Evolutionary conservation across 352 stramenopile species (phyloP).

Genomic region (Pelagophyceae sp.): DNA sequence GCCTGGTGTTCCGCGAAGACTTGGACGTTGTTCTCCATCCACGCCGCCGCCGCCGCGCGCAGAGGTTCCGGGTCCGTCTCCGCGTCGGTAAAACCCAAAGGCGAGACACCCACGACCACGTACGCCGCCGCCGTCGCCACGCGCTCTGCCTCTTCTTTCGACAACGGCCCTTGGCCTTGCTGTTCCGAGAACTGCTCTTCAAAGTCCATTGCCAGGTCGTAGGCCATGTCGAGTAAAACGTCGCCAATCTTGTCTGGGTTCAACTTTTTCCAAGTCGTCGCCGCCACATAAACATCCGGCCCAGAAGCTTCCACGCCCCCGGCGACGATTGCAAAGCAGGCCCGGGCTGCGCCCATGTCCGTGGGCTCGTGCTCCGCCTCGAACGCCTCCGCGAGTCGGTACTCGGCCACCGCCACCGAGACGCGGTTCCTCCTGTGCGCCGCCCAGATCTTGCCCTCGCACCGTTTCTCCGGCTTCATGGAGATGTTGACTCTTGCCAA

Average conservation of each 20-base stretch:
- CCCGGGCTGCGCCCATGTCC: neutral
- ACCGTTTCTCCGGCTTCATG: constrained; percentile 18
- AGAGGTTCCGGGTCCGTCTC: neutral
- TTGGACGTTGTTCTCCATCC: neutral
- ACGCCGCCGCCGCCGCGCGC: neutral
- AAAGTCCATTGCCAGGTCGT: constrained; percentile 8
- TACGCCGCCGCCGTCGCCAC: too few species aligned
- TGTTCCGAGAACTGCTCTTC: neutral
- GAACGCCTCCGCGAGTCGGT: constrained; percentile 10
- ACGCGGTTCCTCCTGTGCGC: neutral
- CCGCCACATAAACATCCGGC: too few species aligned
- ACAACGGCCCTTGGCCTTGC: neutral
- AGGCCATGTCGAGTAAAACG: neutral
- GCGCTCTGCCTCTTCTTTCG: neutral
- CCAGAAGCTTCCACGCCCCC: constrained; percentile 4
- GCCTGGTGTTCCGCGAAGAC: neutral
- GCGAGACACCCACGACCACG: neutral
- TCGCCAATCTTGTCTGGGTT: constrained; percentile 19
- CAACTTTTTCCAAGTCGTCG: constrained; percentile 20
- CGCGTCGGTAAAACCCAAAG: too few species aligned
- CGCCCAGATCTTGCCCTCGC: constrained; percentile 23
- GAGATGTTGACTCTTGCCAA: constrained; percentile 17
- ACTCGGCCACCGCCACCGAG: constrained; percentile 13
- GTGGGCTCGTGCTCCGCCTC: constrained; percentile 17
- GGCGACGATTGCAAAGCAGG: neutral